Evolutionary conservation across 2,329 filamentous ascomycete genomes (phyloP), one percentile per base, ranked within the genome.

Genomic region (Stemphylium vesicarium): DNA sequence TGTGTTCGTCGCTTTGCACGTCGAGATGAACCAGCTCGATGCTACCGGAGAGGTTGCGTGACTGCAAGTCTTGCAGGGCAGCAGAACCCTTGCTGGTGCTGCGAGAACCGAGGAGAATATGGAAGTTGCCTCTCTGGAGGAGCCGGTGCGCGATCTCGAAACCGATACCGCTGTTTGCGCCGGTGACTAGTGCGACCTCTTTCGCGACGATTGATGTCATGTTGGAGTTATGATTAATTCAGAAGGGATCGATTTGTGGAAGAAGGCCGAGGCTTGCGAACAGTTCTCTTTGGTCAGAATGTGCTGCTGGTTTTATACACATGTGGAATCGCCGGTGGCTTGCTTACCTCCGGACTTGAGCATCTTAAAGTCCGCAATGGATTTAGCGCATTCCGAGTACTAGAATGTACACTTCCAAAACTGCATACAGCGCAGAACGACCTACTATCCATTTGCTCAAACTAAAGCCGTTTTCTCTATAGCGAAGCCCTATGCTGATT

Each of bases 161-260:
- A 26, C 82, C 81, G 22, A 84, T 81, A 47, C 81, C 81, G 48
- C 75, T 76, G 60, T 80, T 83, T 18, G 75, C 79, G 7, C 75
- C 75, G 2, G 74, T 77, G 43, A 77, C 60, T 1, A 76, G 63
- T n/a, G 72, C 66, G 15, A 77, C 66, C 4, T 65, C 66, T 51
- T 75, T 73, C 1, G 49, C 48, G 16, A 50, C 2, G 8, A 45
- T 3, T 11, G 58, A 48, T 24, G 60, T 13, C 63, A 66, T 68
- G 16, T 3, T 16, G 9, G 8, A 42, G 18, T 15, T 35, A n/a
- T 7, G 8, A 13, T 31, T 2, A 13, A 7, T 2, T 33, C 4
- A 12, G n/a, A 13, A 4, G 8, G 10, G 1, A 0, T 26, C 3
- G 13, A 12, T 10, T 2, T 12, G 20, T 11, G 10, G 18, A 38